These are phyloP conservation scores for Aspergillus amoenus DNA, from an alignment of 2,329 filamentous ascomycete genomes.

Conservation along the genomic window DNA sequence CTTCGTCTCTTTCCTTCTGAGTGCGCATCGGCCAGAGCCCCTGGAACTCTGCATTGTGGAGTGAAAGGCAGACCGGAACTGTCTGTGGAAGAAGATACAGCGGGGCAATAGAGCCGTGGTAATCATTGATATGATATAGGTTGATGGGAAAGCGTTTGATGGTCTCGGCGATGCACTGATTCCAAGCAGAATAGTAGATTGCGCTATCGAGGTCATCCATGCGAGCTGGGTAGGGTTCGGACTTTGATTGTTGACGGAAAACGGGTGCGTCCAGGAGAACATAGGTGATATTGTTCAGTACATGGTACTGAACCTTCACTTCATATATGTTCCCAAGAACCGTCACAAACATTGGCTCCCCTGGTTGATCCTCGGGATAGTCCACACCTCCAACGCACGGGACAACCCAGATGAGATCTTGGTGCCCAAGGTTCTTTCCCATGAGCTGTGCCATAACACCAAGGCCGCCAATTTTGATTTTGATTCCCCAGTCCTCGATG, in stretches of 20 bases:
- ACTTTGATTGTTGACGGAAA: conserved; percentile 63
- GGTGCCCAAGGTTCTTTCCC: conserved; percentile 64
- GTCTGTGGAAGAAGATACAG: conserved; percentile 64
- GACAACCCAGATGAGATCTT: conserved; percentile 66
- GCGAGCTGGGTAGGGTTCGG: conserved; percentile 64
- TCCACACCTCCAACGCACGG: conserved; percentile 63
- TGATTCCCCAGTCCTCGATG: conserved; percentile 68
- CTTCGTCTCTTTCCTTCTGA: conserved; percentile 60
- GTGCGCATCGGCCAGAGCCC: conserved; percentile 68
- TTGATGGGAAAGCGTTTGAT: conserved; percentile 63
- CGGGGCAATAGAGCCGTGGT: conserved; percentile 63
- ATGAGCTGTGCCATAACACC: conserved; percentile 71
- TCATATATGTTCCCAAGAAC: conserved; percentile 62
- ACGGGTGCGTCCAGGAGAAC: conserved; percentile 66
- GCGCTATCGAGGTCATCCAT: conserved; percentile 70
- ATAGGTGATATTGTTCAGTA: conserved; percentile 65
- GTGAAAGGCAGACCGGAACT: conserved; percentile 62
- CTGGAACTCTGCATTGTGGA: conserved; percentile 70
- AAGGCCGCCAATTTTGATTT: conserved; percentile 69
- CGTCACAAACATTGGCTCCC: conserved; percentile 62
- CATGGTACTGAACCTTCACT: conserved; percentile 64
- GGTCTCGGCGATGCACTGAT: conserved; percentile 65
- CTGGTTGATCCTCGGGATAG: conserved; percentile 60
- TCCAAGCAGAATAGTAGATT: conserved; percentile 70
- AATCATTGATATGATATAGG: conserved; percentile 67